Percentiles rank a stretch among this genome's conserved stretches.
phyloP scores from a whole-genome alignment of 306 rosid species.

The Quillaja saponaria region DNA sequence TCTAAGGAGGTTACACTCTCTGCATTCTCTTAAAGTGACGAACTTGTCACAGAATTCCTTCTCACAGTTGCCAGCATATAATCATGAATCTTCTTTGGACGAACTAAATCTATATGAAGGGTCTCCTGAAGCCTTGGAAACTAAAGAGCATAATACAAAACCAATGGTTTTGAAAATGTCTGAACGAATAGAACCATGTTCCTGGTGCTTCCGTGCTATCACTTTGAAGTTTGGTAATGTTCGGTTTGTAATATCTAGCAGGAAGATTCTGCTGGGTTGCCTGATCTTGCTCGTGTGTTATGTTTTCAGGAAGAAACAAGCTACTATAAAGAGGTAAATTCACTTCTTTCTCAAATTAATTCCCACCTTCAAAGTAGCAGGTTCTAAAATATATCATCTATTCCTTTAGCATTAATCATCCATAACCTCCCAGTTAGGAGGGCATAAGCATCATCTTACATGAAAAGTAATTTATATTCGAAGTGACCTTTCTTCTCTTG shows the following conservation, averaged over 20 bases:
- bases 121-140: conserved; percentile 30
- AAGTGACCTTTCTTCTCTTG: conserved; percentile 7
- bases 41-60: conserved; percentile 40
- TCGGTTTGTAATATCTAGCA: conserved; percentile 53
- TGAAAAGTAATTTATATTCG: conserved; percentile 12
- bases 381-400: conserved; percentile 4
- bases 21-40: conserved; percentile 53
- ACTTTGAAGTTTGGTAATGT: conserved; percentile 64
- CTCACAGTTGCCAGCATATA: conserved; percentile 30
- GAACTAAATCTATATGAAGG: conserved; percentile 29
- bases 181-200: conserved; percentile 53
- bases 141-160: conserved; percentile 32
- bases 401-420: not conserved
- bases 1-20: conserved; percentile 62
- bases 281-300: conserved; percentile 55
- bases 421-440: conserved; percentile 11
- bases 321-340: conserved; percentile 58
- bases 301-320: conserved; percentile 56
- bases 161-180: conserved; percentile 47
- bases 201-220: conserved; percentile 67
- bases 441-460: not conserved
- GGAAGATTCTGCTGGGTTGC: conserved; percentile 61
- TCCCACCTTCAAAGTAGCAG: not conserved
- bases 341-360: not conserved
- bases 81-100: conserved; percentile 34